A percentile compares a stretch with the other conserved stretches of the same genome.
Evolutionary conservation across 805 yeast genomes (phyloP).

Genomic region (Saccharomycopsis javanensis): DNA sequence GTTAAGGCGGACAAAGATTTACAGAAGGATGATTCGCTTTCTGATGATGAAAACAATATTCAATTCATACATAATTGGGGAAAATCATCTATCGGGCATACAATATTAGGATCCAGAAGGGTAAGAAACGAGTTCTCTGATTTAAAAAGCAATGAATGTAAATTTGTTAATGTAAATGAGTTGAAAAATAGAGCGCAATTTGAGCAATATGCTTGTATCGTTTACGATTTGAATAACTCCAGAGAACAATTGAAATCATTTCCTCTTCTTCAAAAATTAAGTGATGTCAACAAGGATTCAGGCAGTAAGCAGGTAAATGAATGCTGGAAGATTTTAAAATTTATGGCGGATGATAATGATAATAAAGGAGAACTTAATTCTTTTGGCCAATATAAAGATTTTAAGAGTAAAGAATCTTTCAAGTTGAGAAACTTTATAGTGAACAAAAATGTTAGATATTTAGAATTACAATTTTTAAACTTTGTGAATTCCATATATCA

Average conservation of each 20-base stretch:
- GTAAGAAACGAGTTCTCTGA: slow-evolving; percentile 25
- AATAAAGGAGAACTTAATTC: slow-evolving; percentile 17
- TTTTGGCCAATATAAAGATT: slow-evolving; percentile 10
- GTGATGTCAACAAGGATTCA: slow-evolving; percentile 51
- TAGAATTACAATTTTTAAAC: slow-evolving; percentile 71
- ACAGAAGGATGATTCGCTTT: background rate
- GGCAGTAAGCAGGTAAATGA: slow-evolving; percentile 66
- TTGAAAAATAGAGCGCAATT: slow-evolving; percentile 42
- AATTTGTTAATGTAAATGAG: slow-evolving; percentile 32
- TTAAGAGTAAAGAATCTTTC: slow-evolving; percentile 29
- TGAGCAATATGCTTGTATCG: slow-evolving; percentile 63
- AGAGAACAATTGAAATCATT: slow-evolving; percentile 44
- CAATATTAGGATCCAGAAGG: slow-evolving; percentile 26
- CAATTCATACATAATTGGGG: slow-evolving; percentile 24
- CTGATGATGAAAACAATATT: background rate
- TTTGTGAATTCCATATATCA: slow-evolving; percentile 59
- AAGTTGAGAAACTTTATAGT: slow-evolving; percentile 38
- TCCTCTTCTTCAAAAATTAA: slow-evolving; percentile 50
- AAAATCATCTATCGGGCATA: slow-evolving; percentile 25
- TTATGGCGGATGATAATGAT: slow-evolving; percentile 28
- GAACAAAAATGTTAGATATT: slow-evolving; percentile 43
- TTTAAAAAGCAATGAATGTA: slow-evolving; percentile 19
- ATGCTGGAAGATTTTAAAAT: slow-evolving; percentile 58
- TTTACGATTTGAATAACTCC: slow-evolving; percentile 61
- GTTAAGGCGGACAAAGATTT: background rate